Conservation (phyloP, 179 eudicot species). For the Camellia oleifera region DNA sequence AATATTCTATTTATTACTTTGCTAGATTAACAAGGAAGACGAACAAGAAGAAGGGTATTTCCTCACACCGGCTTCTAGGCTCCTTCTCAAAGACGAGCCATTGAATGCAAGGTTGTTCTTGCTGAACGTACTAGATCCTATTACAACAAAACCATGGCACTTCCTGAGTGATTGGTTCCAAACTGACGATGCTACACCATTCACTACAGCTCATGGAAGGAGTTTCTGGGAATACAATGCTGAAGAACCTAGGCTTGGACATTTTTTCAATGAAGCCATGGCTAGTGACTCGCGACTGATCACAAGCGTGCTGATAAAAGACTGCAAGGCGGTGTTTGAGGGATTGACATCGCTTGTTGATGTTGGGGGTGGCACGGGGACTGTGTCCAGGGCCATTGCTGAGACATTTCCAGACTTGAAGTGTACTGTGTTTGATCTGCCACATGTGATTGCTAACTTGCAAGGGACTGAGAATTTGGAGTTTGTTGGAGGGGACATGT, state of each 20-base stretch:
- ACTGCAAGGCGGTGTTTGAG: slow-evolving; percentile 5
- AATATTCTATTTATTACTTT: too few relatives aligned
- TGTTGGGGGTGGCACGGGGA: slow-evolving; percentile 17
- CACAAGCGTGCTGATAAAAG: not conserved
- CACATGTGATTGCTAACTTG: slow-evolving; percentile 12
- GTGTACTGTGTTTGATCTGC: slow-evolving; percentile 21
- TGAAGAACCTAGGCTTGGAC: not conserved
- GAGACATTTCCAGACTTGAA: slow-evolving; percentile 7
- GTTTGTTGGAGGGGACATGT: slow-evolving; percentile 13
- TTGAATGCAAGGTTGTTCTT: not conserved
- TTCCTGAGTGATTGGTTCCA: slow-evolving; percentile 7
- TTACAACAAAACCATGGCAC: slow-evolving; percentile 1
- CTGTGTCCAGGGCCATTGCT: slow-evolving; percentile 11
- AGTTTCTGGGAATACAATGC: not conserved
- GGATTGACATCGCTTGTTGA: slow-evolving; percentile 11
- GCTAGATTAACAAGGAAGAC: too few relatives aligned
- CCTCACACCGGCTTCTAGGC: not conserved
- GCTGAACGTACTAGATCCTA: not conserved
- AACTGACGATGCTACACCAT: not conserved
- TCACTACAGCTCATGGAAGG: not conserved
- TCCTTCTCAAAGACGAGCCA: not conserved
- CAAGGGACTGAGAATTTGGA: slow-evolving; percentile 4
- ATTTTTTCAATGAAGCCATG: slow-evolving; percentile 6
- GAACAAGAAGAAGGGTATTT: too few relatives aligned
- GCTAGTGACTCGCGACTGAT: slow-evolving; percentile 12